Evolutionary conservation across 768 basidiomycete genomes (phyloP).

Genomic region (Terana coerulea): DNA sequence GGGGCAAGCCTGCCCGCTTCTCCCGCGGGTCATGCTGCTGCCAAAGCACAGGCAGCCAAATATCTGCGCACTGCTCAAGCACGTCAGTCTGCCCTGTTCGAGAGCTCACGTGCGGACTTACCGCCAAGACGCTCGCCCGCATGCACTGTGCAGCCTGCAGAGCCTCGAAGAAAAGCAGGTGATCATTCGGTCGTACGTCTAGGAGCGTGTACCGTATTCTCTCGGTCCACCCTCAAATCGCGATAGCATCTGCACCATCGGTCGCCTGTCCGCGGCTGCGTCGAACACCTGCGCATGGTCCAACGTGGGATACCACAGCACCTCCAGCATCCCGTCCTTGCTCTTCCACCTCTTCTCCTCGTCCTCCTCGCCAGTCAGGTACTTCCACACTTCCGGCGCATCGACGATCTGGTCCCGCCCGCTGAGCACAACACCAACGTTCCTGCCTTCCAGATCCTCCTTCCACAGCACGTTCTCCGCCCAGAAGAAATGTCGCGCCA

Average conservation of each 20-base stretch:
- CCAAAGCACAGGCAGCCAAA: too few species aligned
- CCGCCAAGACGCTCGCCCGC: too few species aligned
- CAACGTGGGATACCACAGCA: slow-evolving; percentile 34
- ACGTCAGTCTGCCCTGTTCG: too few species aligned
- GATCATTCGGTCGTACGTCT: too few species aligned
- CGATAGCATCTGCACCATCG: slow-evolving; percentile 29
- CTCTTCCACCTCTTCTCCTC: slow-evolving; percentile 22
- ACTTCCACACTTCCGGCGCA: slow-evolving; percentile 32
- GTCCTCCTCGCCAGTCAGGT: slow-evolving; percentile 34
- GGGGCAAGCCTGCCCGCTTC: too few species aligned
- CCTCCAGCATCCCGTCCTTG: slow-evolving; percentile 30
- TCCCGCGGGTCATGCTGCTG: too few species aligned
- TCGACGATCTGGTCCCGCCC: slow-evolving; percentile 43
- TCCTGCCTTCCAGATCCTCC: slow-evolving; percentile 42
- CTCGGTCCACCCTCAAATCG: slow-evolving; percentile 28
- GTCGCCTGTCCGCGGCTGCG: slow-evolving; percentile 20
- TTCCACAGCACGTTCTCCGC: slow-evolving; percentile 56
- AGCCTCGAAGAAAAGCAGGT: too few species aligned
- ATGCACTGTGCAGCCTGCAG: too few species aligned
- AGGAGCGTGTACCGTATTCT: too few species aligned
- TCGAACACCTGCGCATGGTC: slow-evolving; percentile 43
- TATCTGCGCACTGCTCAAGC: too few species aligned
- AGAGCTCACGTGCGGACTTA: too few species aligned
- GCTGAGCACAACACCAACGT: slow-evolving; percentile 33
- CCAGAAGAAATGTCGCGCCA: slow-evolving; percentile 67